Evolutionary conservation across 495 filamentous ascomycete species (phyloP), one percentile per base, ranked within the genome.

Genomic region (Annulohypoxylon maeteangense): DNA sequence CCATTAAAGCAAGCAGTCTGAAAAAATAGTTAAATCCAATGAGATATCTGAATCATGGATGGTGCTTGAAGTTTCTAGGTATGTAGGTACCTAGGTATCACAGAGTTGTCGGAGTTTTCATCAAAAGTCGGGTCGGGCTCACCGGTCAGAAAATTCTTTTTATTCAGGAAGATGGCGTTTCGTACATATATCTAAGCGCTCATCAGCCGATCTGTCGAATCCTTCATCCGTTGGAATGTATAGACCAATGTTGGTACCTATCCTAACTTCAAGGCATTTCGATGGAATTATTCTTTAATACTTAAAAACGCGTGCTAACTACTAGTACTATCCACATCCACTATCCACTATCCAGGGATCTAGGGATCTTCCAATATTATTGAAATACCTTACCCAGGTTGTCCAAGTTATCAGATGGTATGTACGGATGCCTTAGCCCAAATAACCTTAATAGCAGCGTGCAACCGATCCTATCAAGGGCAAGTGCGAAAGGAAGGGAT

Each of bases 41-140:
- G 42, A 59, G 20, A n/a, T n/a, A n/a, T n/a, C n/a, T n/a, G n/a
- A n/a, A n/a, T n/a, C n/a, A n/a, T n/a, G n/a, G n/a, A 59, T 38
- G 36, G 27, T 66, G 42, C 55, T 59, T 51, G 23, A 23, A 27
- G 23, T 25, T 51, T 23, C 10, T 51, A 11, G 29, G 23, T 4
- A 48, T 27, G 14, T 12, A 27, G 2, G 20, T 56, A 57, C 1
- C 1, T 7, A 54, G 29, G 45, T 65, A 70, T 62, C 16, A 23
- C 68, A 57, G 50, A 67, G 18, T 22, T 4, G 50, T 62, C 56
- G 56, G 57, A 45, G 67, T 70, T 69, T 45, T 31, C 60, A 59
- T 63, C 44, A 53, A 50, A 50, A 36, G 47, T 54, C 47, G 67
- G 53, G 47, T 54, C 47, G 67, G 53, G 40, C 51, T 62, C 40